Percentiles rank a stretch among this genome's conserved stretches.
Conservation (phyloP, 2,329 filamentous ascomycete species). For the Aspergillus sp. region DNA sequence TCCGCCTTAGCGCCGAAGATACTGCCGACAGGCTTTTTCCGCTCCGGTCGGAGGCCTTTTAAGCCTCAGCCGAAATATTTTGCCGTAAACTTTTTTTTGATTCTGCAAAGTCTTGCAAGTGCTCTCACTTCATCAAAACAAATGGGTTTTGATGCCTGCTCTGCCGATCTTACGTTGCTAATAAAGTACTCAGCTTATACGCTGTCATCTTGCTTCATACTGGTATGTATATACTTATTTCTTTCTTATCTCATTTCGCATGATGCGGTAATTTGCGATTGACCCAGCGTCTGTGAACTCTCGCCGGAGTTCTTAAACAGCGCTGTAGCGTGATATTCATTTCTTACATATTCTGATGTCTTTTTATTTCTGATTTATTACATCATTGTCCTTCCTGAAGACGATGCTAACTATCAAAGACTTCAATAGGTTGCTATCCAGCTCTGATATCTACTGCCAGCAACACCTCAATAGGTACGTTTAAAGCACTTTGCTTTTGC, state of each 20-base stretch:
- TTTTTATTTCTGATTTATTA: conserved; percentile 1
- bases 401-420: conserved; percentile 22
- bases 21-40: conserved; percentile 19
- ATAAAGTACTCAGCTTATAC: neutral
- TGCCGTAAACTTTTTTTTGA: conserved; percentile 13
- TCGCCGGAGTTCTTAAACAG: conserved; percentile 84
- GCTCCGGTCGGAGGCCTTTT: conserved; percentile 12
- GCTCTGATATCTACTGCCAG: neutral
- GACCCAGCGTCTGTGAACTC: conserved; percentile 79
- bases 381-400: conserved; percentile 3
- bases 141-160: conserved; percentile 7
- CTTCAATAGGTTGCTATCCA: conserved; percentile 4
- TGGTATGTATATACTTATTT: conserved; percentile 5
- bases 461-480: conserved; percentile 18
- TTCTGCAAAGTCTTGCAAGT: conserved; percentile 1
- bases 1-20: conserved; percentile 7
- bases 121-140: conserved; percentile 8
- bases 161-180: neutral
- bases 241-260: conserved; percentile 28
- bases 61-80: conserved; percentile 10
- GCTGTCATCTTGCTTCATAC: conserved; percentile 1
- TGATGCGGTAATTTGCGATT: conserved; percentile 99
- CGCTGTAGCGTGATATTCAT: conserved; percentile 74
- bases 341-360: conserved; percentile 98
- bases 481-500: conserved; percentile 3